These are phyloP conservation scores for Cryphonectria japonica DNA, from an alignment of 2,329 filamentous ascomycete species.

Conservation along the genomic window DNA sequence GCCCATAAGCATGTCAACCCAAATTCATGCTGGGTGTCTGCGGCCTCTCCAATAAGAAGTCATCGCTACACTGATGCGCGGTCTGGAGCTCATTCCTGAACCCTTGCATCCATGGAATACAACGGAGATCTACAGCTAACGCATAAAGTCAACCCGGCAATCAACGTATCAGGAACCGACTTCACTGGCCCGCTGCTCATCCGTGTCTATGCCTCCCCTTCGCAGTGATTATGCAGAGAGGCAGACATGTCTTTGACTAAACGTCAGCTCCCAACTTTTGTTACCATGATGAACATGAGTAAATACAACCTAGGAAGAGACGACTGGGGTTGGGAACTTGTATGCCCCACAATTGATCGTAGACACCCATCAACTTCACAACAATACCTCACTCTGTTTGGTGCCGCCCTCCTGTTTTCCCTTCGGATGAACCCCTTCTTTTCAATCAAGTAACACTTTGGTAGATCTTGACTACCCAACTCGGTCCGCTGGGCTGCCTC, in stretches of 20 bases:
- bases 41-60: conserved; percentile 18
- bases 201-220: conserved; percentile 13
- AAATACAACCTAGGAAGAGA: not conserved
- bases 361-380: not conserved
- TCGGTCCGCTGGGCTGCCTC: not conserved
- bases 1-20: not conserved
- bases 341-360: not conserved
- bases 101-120: not conserved
- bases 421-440: conserved; percentile 3
- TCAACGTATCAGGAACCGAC: conserved; percentile 6
- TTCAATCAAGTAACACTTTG: not conserved
- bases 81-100: conserved; percentile 22
- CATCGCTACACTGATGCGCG: conserved; percentile 11
- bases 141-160: conserved; percentile 21
- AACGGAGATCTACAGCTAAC: conserved; percentile 5
- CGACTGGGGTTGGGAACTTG: not conserved
- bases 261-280: not conserved
- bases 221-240: not conserved
- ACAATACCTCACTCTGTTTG: not conserved
- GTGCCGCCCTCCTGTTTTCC: not conserved
- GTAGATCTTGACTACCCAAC: not conserved
- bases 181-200: conserved; percentile 11
- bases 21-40: conserved; percentile 18
- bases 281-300: not conserved
- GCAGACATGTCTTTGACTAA: not conserved